Evolutionary conservation across 139 green algal genomes (phyloP).

Genomic region (Edaphochlamys debaryana): DNA sequence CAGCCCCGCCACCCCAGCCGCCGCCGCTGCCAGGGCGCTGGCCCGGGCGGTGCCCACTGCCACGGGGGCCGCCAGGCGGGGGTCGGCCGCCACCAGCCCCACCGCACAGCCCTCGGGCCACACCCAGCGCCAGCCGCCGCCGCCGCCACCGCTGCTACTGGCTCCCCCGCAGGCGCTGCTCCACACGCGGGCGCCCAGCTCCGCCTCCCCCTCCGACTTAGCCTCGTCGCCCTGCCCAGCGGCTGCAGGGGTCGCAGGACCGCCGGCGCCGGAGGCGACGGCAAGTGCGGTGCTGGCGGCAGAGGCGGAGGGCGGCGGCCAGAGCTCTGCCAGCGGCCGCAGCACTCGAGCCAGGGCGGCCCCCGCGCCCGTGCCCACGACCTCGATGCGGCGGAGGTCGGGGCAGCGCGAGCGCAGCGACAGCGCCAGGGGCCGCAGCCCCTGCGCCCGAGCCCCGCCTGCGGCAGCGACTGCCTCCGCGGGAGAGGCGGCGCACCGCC

Average conservation of each 20-base stretch:
- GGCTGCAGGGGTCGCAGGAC: not conserved
- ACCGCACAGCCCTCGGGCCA: constrained; percentile 45
- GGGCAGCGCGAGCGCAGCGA: constrained; percentile 25
- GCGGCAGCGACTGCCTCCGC: not conserved
- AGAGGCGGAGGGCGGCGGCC: too few species aligned
- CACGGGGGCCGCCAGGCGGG: constrained; percentile 35
- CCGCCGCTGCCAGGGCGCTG: too few species aligned
- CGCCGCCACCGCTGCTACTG: not conserved
- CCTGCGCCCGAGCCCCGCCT: not conserved
- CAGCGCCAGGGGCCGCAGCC: not conserved
- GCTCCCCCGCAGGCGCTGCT: not conserved
- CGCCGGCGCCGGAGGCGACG: too few species aligned
- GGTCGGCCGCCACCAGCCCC: constrained; percentile 40
- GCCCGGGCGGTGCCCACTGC: not conserved
- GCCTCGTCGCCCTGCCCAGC: not conserved
- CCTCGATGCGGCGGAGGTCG: constrained; percentile 49
- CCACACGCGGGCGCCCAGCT: not conserved
- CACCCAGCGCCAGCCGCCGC: not conserved
- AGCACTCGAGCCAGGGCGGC: constrained; percentile 25
- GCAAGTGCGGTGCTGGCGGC: too few species aligned
- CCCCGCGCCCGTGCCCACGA: constrained; percentile 35
- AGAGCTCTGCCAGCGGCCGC: not conserved
- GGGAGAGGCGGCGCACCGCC: too few species aligned
- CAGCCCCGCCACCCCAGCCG: not conserved
- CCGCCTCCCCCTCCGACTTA: not conserved